Conservation (phyloP, 2,329 filamentous ascomycete genomes). For the Aspergillus sp. region DNA sequence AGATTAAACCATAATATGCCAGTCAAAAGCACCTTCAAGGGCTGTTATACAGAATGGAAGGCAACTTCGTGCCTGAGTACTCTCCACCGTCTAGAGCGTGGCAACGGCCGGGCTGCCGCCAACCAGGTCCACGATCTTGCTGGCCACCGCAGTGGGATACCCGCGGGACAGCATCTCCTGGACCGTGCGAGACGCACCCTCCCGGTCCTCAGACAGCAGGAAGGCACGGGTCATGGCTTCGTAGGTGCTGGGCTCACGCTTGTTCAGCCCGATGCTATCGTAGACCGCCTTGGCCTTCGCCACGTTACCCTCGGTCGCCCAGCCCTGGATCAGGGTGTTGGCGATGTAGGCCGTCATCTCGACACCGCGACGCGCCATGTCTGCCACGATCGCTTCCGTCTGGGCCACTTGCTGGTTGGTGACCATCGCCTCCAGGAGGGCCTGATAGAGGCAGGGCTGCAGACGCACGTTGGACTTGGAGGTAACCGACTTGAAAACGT, state of each 20-base stretch:
- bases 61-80: slow-evolving; percentile 12
- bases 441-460: slow-evolving; percentile 89
- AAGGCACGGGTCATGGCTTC: slow-evolving; percentile 97
- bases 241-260: slow-evolving; percentile 94
- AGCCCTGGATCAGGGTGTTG: slow-evolving; percentile 96
- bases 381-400: slow-evolving; percentile 69
- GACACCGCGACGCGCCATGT: slow-evolving; percentile 73
- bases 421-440: slow-evolving; percentile 95
- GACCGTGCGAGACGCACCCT: slow-evolving; percentile 73
- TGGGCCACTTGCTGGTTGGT: slow-evolving; percentile 83
- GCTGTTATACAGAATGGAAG: slow-evolving; percentile 9
- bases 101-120: slow-evolving; percentile 41
- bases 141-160: slow-evolving; percentile 87
- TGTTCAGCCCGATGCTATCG: slow-evolving; percentile 69
- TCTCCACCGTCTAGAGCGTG: slow-evolving; percentile 19
- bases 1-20: slow-evolving; percentile 20
- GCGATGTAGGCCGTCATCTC: slow-evolving; percentile 96
- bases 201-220: slow-evolving; percentile 77
- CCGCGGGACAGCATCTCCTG: slow-evolving; percentile 87
- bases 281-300: slow-evolving; percentile 77
- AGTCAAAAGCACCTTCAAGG: slow-evolving; percentile 2
- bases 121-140: slow-evolving; percentile 90
- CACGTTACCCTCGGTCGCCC: slow-evolving; percentile 82
- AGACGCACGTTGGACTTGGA: slow-evolving; percentile 64
- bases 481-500: slow-evolving; percentile 79